Percentiles rank a stretch among this genome's conserved stretches.
Evolutionary conservation across 352 stramenopile genomes (phyloP).

Genomic region (Pilasporangium apinafurcum): DNA sequence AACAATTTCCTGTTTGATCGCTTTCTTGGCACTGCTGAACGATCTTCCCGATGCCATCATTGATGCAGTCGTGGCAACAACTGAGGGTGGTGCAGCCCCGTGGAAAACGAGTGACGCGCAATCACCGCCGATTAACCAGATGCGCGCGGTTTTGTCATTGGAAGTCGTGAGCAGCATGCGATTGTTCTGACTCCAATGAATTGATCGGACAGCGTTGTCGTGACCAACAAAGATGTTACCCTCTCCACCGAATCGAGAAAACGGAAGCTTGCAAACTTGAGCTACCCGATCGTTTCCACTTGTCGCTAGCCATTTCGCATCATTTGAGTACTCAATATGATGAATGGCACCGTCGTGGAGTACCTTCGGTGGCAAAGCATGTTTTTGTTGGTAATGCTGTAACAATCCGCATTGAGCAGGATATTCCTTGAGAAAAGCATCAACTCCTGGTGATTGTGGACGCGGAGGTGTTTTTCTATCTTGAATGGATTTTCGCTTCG

Average conservation of each 20-base stretch:
- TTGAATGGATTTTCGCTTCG: conserved; percentile 18
- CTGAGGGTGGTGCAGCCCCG: conserved; percentile 21
- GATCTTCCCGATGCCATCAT: conserved; percentile 15
- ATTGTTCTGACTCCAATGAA: conserved; percentile 78
- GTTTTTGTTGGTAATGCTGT: conserved; percentile 50
- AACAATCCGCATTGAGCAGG: conserved; percentile 48
- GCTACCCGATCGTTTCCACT: conserved; percentile 56
- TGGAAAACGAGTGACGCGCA: conserved; percentile 52
- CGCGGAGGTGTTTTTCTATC: conserved; percentile 10
- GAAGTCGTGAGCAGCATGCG: conserved; percentile 62
- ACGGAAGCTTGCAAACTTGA: conserved; percentile 60
- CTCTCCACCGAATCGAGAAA: conserved; percentile 61
- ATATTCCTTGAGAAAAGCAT: conserved; percentile 65
- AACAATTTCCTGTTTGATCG: conserved; percentile 42
- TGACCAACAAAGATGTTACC: conserved; percentile 65
- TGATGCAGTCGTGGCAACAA: conserved; percentile 17
- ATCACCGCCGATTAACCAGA: conserved; percentile 66
- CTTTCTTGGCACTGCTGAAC: conserved; percentile 43
- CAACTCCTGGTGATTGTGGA: conserved; percentile 4
- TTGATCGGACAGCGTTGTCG: conserved; percentile 46
- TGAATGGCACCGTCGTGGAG: conserved; percentile 69
- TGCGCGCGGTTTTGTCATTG: conserved; percentile 53
- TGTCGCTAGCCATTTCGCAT: conserved; percentile 69
- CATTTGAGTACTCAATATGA: conserved; percentile 68
- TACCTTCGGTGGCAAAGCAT: conserved; percentile 38